A percentile compares a stretch with the other conserved stretches of the same genome.
These are phyloP conservation scores for Coemansia nantahalensis DNA, from an alignment of 192 early-diverging fungal species.

Conservation along the genomic window DNA sequence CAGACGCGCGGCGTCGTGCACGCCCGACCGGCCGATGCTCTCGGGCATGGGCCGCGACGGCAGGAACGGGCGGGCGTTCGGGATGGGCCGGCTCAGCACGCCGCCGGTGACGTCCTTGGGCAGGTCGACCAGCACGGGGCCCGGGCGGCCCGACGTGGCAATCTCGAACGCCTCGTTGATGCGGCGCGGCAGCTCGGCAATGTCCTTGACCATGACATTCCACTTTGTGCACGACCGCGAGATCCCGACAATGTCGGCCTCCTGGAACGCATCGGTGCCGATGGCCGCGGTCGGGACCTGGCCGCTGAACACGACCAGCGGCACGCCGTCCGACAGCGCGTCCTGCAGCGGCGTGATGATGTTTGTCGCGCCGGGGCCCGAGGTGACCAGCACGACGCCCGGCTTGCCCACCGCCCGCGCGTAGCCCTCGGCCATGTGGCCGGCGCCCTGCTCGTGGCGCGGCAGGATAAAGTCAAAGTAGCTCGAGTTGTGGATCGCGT, in stretches of 20 bases:
- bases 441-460: constrained; percentile 97
- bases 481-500: constrained; percentile 93
- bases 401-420: constrained; percentile 77
- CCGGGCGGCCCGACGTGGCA: constrained; percentile 91
- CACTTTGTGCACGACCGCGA: constrained; percentile 97
- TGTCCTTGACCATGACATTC: constrained; percentile 98
- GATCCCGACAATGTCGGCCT: constrained; percentile 96
- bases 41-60: constrained; percentile 64
- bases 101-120: constrained; percentile 98
- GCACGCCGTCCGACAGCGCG: constrained; percentile 90
- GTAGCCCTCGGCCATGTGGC: constrained; percentile 98
- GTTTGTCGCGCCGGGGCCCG: constrained; percentile 97
- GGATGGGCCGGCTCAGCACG: constrained; percentile 81
- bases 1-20: constrained; percentile 51
- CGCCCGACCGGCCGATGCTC: constrained; percentile 56
- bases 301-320: constrained; percentile 93
- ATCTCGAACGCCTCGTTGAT: constrained; percentile 99
- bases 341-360: constrained; percentile 97
- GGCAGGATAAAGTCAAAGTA: constrained; percentile 98
- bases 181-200: constrained; percentile 92
- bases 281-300: constrained; percentile 90
- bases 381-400: constrained; percentile 74
- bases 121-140: constrained; percentile 95
- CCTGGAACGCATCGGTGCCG: constrained; percentile 97
- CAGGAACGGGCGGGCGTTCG: constrained; percentile 62